Evolutionary conservation across 2,329 filamentous ascomycete genomes (phyloP).

Genomic region (Eurotiales sp.): DNA sequence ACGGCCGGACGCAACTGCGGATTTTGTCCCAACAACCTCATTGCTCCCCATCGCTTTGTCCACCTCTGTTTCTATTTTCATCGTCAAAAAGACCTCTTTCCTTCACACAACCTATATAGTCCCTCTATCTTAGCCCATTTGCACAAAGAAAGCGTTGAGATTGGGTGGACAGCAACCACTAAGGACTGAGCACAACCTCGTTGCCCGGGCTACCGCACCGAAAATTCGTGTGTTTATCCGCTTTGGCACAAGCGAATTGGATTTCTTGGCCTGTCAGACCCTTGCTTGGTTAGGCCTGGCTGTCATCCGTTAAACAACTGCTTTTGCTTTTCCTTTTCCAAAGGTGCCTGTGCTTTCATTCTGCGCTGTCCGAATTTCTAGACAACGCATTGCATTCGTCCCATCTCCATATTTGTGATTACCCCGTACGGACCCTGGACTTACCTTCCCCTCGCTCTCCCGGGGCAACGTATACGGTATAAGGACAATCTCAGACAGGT

Average conservation of each 20-base stretch:
- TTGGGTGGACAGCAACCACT: neutral
- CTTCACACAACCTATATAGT: neutral
- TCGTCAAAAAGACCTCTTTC: neutral
- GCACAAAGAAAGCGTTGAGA: neutral
- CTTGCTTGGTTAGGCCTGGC: conserved; percentile 6
- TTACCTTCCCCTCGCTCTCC: too few relatives aligned
- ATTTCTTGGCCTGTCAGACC: conserved; percentile 5
- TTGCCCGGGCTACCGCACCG: conserved; percentile 14
- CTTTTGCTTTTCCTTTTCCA: too few relatives aligned
- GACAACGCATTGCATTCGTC: neutral
- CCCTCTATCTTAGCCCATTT: neutral
- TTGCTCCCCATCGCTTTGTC: neutral
- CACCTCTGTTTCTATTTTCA: conserved; percentile 1
- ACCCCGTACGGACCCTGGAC: too few relatives aligned
- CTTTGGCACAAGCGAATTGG: conserved; percentile 2
- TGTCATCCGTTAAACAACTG: neutral
- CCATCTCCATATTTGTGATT: too few relatives aligned
- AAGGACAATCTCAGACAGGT: neutral
- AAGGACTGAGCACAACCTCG: conserved; percentile 1
- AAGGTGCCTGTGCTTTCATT: neutral
- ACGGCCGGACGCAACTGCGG: neutral
- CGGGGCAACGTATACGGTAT: neutral
- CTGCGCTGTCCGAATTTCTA: neutral
- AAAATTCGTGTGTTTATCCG: conserved; percentile 5
- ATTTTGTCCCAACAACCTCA: too few relatives aligned